Percentiles rank a stretch among this genome's conserved stretches.
Evolutionary conservation across 345 rosid genomes (phyloP).

Genomic region (Hibiscus syriacus): DNA sequence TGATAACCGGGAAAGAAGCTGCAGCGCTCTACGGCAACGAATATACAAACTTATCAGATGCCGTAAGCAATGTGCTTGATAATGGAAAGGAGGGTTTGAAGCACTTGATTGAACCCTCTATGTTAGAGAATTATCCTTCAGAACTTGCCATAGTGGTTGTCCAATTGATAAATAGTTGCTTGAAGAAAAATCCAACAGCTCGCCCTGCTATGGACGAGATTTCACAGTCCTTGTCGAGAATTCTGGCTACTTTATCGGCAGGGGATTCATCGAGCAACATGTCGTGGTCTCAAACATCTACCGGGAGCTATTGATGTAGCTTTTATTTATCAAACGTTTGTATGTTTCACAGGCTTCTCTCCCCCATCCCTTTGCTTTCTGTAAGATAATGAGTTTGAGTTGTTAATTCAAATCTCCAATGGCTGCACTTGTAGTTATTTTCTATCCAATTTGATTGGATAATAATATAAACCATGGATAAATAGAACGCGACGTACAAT

Average conservation of each 20-base stretch:
- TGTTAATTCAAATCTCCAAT: not conserved
- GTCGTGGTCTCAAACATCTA: not conserved
- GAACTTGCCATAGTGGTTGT: conserved; percentile 34
- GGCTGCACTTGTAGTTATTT: not conserved
- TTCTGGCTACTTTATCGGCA: conserved; percentile 29
- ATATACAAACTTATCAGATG: conserved; percentile 22
- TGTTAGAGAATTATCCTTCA: conserved; percentile 33
- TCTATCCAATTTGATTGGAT: no score
- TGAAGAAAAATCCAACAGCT: conserved; percentile 40
- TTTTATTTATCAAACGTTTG: not conserved
- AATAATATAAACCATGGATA: no score
- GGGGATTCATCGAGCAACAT: conserved; percentile 29
- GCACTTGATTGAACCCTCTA: conserved; percentile 32
- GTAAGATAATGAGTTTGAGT: not conserved
- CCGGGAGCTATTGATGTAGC: not conserved
- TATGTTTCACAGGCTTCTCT: not conserved
- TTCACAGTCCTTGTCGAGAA: conserved; percentile 39
- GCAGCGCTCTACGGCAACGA: conserved; percentile 24
- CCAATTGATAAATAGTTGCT: conserved; percentile 45
- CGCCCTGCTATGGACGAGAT: conserved; percentile 73
- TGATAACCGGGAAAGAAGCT: conserved; percentile 56
- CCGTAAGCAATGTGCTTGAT: conserved; percentile 13
- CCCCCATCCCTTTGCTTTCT: not conserved
- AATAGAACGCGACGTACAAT: not conserved
- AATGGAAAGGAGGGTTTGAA: conserved; percentile 23